Evolutionary conservation across 768 basidiomycete genomes (phyloP), one percentile per base, ranked within the genome.

Genomic region (Mycena filopes): DNA sequence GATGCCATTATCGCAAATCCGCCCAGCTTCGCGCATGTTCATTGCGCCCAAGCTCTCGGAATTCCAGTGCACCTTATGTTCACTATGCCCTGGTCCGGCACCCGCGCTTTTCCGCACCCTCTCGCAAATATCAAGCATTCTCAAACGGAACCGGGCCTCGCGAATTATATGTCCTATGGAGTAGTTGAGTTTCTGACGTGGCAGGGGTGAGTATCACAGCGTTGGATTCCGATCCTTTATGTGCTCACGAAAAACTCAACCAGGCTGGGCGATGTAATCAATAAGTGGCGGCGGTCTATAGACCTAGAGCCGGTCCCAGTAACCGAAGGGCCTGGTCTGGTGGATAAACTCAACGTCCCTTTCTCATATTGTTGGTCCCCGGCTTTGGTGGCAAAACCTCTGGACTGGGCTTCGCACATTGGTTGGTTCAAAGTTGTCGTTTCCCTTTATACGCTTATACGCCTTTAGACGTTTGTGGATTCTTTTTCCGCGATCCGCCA

Each of bases 1-100:
- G 81, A 84, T 55, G 82, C 82, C 1, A 81, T 84, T 55, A 82
- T 84, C 60, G 76, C 78, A n/a, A 84, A 84, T 66, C 83, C 83
- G 16, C 83, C 83, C 3, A 75, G 79, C 21, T 84, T 84, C 59
- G 82, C 78, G 2, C 83, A 84, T 73, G 71, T 82, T 2, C 82
- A 84, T 63, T 78, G 82, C 23, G 82, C 83, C 0, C 82, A 84
- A 55, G 81, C 80, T 10, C 67, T 83, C 15, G 83, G 82, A 1
- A 71, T 82, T 23, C 80, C 80, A 4, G 65, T 83, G 1, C 60
- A 68, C 23, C 40, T 70, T 4, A 51, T 64, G 62, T 67, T 61
- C 43, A 67, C 69, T 25, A 60, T 67, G 41, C 63, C 65, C 20
- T 74, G 72, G 75, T 75, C 73, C n/a, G 72, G 79, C 1, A 82